Conservation (phyloP, 257 asterid genomes). For the Avicennia marina region DNA sequence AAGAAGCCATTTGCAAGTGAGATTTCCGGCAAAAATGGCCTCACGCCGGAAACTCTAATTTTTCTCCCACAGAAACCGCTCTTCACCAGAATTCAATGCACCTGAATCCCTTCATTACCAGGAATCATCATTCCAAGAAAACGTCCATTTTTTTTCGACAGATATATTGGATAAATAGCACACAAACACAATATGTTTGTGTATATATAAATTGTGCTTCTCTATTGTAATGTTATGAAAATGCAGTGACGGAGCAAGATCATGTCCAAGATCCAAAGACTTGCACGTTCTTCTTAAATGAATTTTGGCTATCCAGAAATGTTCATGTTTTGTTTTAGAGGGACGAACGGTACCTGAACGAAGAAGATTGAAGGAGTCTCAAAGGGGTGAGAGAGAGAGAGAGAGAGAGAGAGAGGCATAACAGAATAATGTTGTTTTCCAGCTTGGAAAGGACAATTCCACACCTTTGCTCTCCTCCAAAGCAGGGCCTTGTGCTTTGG, state of each 20-base stretch:
- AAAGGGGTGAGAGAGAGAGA: constrained; percentile 17
- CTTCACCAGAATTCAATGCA: constrained; percentile 12
- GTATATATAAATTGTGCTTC: too few species aligned
- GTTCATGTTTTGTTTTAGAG: too few species aligned
- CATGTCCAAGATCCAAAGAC: too few species aligned
- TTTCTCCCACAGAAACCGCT: constrained; percentile 18
- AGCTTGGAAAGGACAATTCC: constrained; percentile 12
- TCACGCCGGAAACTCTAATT: constrained; percentile 11
- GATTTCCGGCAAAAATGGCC: constrained; percentile 7
- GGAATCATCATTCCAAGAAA: background rate
- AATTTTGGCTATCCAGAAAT: too few species aligned
- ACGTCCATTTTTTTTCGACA: background rate
- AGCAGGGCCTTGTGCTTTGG: constrained; percentile 17
- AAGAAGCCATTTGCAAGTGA: constrained; percentile 21
- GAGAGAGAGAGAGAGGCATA: constrained; percentile 10
- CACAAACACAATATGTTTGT: too few species aligned
- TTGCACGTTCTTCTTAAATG: too few species aligned
- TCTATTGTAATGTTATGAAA: too few species aligned
- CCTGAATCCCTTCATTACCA: constrained; percentile 18
- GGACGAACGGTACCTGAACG: constrained; percentile 24
- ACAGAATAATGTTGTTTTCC: constrained; percentile 17
- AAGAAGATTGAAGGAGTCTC: constrained; percentile 28
- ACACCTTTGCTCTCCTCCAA: constrained; percentile 26
- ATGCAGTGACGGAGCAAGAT: too few species aligned
- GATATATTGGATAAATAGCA: too few species aligned